phyloP scores from a whole-genome alignment of 768 basidiomycete genomes.

The Suillus sp. region DNA sequence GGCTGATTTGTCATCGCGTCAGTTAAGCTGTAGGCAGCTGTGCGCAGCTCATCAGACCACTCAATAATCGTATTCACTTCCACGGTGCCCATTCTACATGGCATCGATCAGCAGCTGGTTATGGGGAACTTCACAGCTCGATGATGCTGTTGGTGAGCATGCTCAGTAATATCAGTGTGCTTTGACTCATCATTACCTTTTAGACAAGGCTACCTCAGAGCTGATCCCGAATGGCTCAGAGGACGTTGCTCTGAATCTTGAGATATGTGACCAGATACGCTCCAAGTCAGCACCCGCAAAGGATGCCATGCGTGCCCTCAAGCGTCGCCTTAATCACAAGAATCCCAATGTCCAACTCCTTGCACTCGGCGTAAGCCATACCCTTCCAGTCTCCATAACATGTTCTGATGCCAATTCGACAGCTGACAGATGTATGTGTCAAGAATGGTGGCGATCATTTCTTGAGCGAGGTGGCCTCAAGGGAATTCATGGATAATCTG shows the following conservation, averaged over 20 bases:
- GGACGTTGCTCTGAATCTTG: conserved; percentile 91
- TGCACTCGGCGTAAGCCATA: conserved; percentile 71
- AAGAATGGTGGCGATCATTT: conserved; percentile 98
- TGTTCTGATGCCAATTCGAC: conserved; percentile 13
- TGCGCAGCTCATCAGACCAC: conserved; percentile 9
- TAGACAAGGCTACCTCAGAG: conserved; percentile 95
- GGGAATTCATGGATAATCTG: conserved; percentile 93
- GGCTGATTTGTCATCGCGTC: conserved; percentile 19
- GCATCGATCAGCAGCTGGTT: conserved; percentile 66
- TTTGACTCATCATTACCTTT: conserved; percentile 17
- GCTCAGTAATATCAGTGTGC: not conserved
- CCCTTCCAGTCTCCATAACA: not conserved
- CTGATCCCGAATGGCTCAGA: conserved; percentile 79
- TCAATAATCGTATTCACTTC: not conserved
- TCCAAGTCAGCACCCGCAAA: conserved; percentile 85
- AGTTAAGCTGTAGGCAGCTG: conserved; percentile 13
- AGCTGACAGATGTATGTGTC: conserved; percentile 90
- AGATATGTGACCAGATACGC: conserved; percentile 96
- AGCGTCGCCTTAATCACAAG: conserved; percentile 85
- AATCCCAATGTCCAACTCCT: conserved; percentile 95
- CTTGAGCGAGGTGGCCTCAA: conserved; percentile 76
- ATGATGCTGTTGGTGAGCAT: conserved; percentile 77
- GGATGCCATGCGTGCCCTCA: conserved; percentile 86
- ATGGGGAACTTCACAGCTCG: conserved; percentile 82
- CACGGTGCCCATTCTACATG: conserved; percentile 39